These are phyloP conservation scores for Darksidea phi DNA, from an alignment of 495 filamentous ascomycete genomes.

Conservation along the genomic window DNA sequence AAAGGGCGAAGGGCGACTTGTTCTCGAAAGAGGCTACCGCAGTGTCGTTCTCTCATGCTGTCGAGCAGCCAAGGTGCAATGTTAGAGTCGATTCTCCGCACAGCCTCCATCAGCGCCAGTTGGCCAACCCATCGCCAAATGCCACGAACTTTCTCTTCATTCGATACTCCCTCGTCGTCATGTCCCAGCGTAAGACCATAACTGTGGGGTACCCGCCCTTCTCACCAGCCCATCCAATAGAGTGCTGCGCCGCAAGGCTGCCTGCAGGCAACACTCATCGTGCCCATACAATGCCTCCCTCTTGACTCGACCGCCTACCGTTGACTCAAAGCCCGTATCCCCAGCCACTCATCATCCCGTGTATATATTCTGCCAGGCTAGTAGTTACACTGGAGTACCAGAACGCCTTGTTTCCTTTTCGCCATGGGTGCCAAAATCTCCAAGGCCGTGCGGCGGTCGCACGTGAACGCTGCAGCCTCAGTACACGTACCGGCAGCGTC, in stretches of 20 bases:
- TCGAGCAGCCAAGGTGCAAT: no score
- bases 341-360: background rate
- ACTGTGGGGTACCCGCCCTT: background rate
- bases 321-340: background rate
- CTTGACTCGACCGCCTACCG: background rate
- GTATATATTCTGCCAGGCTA: background rate
- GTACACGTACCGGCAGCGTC: slow-evolving; percentile 1
- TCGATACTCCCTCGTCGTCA: background rate
- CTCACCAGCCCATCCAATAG: background rate
- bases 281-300: background rate
- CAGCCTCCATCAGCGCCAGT: slow-evolving; percentile 1
- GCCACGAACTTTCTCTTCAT: background rate
- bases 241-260: background rate
- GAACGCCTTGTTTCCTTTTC: background rate
- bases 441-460: slow-evolving; percentile 16
- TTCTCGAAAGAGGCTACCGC: no score
- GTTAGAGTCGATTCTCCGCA: background rate
- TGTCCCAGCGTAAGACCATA: background rate
- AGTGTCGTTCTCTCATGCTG: no score
- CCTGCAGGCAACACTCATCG: background rate
- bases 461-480: slow-evolving; percentile 3
- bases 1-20: no score
- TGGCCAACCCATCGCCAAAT: background rate
- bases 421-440: slow-evolving; percentile 18
- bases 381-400: background rate